Percentiles rank a stretch among this genome's conserved stretches.
These are phyloP conservation scores for Chlorella sp. DNA, from an alignment of 139 green algal species.

Conservation along the genomic window DNA sequence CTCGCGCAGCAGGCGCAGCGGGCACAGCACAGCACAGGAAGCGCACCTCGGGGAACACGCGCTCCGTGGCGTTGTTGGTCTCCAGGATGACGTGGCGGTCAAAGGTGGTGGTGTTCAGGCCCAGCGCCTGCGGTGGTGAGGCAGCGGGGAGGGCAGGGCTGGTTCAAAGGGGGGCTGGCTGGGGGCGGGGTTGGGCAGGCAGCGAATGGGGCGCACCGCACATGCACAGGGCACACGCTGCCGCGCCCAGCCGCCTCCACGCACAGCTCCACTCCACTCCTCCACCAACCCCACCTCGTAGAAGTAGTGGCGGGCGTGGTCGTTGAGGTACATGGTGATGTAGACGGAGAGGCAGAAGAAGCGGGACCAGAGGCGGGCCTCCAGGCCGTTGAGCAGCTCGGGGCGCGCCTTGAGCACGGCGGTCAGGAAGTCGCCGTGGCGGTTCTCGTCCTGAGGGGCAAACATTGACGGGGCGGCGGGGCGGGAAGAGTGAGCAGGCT, in stretches of 20 bases:
- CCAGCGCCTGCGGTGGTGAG: conserved; percentile 66
- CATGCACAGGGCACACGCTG: too few species aligned
- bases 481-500: too few species aligned
- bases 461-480: too few species aligned
- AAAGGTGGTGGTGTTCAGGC: conserved; percentile 96
- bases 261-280: too few species aligned
- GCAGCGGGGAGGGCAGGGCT: not conserved
- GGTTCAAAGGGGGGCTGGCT: not conserved
- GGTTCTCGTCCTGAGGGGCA: conserved; percentile 76
- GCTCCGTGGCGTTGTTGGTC: conserved; percentile 97
- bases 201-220: not conserved
- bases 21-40: not conserved
- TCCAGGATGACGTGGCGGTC: conserved; percentile 99
- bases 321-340: conserved; percentile 99
- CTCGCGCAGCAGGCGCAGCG: not conserved
- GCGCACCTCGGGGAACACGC: conserved; percentile 95
- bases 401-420: conserved; percentile 91
- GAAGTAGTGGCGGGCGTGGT: conserved; percentile 92
- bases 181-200: not conserved
- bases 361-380: conserved; percentile 84
- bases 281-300: conserved; percentile 70
- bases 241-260: too few species aligned
- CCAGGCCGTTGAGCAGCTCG: conserved; percentile 72
- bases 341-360: conserved; percentile 99
- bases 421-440: conserved; percentile 95